phyloP scores from a whole-genome alignment of 371 early-diverging fungal genomes.

The Dichotomocladium elegans region DNA sequence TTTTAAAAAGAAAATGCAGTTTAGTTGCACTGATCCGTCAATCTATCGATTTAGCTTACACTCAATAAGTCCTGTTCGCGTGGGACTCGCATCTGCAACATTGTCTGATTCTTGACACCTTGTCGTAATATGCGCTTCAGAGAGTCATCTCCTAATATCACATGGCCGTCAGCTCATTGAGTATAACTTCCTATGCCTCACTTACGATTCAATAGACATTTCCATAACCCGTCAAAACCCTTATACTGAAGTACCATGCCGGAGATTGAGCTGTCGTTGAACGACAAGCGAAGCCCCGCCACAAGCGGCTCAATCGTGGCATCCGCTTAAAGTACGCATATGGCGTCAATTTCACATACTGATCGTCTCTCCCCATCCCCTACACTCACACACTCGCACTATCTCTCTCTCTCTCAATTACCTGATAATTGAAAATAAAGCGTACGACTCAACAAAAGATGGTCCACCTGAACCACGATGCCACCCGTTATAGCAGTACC shows the following conservation, averaged over 20 bases:
- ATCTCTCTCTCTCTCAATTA: constrained; percentile 9
- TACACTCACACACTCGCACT: background rate
- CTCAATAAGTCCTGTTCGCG: constrained; percentile 26
- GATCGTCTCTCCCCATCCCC: no score
- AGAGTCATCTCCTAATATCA: constrained; percentile 22
- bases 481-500: constrained; percentile 12
- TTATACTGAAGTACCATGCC: constrained; percentile 45
- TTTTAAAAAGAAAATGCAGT: background rate
- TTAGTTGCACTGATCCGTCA: background rate
- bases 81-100: constrained; percentile 27
- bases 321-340: constrained; percentile 22
- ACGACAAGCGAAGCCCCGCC: constrained; percentile 41
- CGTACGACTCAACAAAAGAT: constrained; percentile 35
- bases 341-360: no score
- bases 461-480: constrained; percentile 42
- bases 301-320: constrained; percentile 52
- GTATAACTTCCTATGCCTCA: background rate
- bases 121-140: constrained; percentile 26
- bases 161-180: background rate
- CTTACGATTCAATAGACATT: constrained; percentile 26
- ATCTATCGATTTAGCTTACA: constrained; percentile 4
- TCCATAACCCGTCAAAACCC: constrained; percentile 32
- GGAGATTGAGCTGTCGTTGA: constrained; percentile 39
- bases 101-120: constrained; percentile 16
- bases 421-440: constrained; percentile 45